Evolutionary conservation across 768 basidiomycete genomes (phyloP).

Genomic region (Suillus paluster): DNA sequence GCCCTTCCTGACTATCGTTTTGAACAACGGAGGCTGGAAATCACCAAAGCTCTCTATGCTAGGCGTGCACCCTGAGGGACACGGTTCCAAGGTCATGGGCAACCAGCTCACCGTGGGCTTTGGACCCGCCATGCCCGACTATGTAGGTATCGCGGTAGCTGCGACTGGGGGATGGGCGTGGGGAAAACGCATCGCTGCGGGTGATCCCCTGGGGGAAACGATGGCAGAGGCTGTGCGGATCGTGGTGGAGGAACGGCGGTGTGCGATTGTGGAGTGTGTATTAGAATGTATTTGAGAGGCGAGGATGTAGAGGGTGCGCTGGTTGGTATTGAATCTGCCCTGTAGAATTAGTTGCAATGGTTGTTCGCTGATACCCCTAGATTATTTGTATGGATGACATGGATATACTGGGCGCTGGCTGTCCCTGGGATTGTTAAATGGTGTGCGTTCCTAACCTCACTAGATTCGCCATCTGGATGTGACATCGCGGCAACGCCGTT

Average conservation of each 20-base stretch:
- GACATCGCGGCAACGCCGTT: too few relatives aligned
- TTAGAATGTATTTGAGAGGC: slow-evolving; percentile 45
- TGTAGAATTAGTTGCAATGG: neutral
- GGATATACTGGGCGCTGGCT: neutral
- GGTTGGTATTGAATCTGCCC: neutral
- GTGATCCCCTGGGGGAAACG: slow-evolving; percentile 34
- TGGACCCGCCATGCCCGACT: slow-evolving; percentile 65
- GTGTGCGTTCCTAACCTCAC: neutral
- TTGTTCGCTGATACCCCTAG: neutral
- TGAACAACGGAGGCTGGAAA: slow-evolving; percentile 78
- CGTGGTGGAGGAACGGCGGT: slow-evolving; percentile 60
- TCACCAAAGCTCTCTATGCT: slow-evolving; percentile 69
- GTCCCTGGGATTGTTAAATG: neutral
- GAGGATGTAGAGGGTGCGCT: too few relatives aligned
- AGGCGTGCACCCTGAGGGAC: slow-evolving; percentile 62
- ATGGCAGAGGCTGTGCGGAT: slow-evolving; percentile 56
- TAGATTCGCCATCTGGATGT: neutral
- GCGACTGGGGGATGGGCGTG: slow-evolving; percentile 74
- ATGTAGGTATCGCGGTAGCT: slow-evolving; percentile 63
- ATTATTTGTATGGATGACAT: neutral
- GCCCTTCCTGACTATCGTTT: slow-evolving; percentile 72
- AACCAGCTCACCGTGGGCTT: slow-evolving; percentile 64
- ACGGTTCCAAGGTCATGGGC: slow-evolving; percentile 50
- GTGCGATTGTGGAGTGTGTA: slow-evolving; percentile 69
- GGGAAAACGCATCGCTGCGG: slow-evolving; percentile 41